Conservation (phyloP, 1,284 basidiomycete genomes). For the Apiotrichum porosum region DNA sequence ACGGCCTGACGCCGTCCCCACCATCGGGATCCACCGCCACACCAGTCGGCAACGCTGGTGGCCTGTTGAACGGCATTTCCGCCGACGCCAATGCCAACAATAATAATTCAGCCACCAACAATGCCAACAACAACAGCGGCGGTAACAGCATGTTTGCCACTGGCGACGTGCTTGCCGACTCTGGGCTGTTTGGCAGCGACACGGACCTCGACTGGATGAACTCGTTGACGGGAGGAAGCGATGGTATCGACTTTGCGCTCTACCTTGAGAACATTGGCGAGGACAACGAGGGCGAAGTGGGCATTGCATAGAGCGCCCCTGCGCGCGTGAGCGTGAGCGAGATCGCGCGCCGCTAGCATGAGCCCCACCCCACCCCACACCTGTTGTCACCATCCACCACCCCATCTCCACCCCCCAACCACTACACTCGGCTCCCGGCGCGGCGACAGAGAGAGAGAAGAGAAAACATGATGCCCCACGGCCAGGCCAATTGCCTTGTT, state of each 20-base stretch:
- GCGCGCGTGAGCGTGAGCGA: no score
- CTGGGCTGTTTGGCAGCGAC: constrained; percentile 8
- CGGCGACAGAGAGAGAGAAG: no score
- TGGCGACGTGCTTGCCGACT: constrained; percentile 7
- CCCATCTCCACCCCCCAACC: no score
- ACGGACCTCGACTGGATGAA: constrained; percentile 16
- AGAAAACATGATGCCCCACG: no score
- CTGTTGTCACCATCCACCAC: no score
- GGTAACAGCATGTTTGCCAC: background rate
- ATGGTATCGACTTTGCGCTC: constrained; percentile 34
- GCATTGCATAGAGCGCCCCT: constrained; percentile 7
- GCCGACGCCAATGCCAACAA: background rate
- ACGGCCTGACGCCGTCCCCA: constrained; percentile 28
- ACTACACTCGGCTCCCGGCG: no score
- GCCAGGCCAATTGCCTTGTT: no score
- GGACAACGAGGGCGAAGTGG: constrained; percentile 31
- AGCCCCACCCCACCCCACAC: no score
- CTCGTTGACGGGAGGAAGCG: constrained; percentile 1
- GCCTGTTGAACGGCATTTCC: constrained; percentile 3
- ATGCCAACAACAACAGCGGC: background rate
- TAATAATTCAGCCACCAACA: background rate
- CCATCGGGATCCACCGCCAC: constrained; percentile 26
- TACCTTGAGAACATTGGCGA: constrained; percentile 38
- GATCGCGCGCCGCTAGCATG: no score
- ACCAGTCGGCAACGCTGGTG: constrained; percentile 8